phyloP scores from a whole-genome alignment of 140 eudicot genomes.

The Oenanthe javanica region DNA sequence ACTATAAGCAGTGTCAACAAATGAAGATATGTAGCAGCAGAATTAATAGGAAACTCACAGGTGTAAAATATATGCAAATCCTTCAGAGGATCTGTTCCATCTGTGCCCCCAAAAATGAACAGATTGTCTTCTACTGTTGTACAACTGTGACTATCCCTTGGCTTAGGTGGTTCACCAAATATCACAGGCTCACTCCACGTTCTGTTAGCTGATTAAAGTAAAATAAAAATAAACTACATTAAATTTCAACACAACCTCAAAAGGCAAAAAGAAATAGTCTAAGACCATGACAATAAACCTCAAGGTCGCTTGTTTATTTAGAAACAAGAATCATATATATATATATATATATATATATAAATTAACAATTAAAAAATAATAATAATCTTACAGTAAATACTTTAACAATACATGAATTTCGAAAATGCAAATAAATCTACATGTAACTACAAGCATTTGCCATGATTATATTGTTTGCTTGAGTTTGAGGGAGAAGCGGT shows the following conservation, averaged over 20 bases:
- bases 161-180: slow-evolving; percentile 64
- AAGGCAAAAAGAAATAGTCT: background rate
- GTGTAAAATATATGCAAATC: slow-evolving; percentile 85
- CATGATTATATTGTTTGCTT: too few relatives aligned
- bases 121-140: slow-evolving; percentile 74
- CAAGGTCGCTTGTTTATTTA: background rate
- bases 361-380: too few relatives aligned
- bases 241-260: background rate
- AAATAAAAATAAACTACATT: background rate
- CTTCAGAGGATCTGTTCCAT: slow-evolving; percentile 71
- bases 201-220: slow-evolving; percentile 35
- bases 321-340: background rate
- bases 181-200: slow-evolving; percentile 75
- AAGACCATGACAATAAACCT: background rate
- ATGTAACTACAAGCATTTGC: too few relatives aligned
- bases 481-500: too few relatives aligned
- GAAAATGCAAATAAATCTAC: too few relatives aligned
- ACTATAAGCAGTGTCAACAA: background rate
- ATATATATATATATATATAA: too few relatives aligned
- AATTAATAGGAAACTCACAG: slow-evolving; percentile 43
- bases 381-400: too few relatives aligned
- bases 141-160: slow-evolving; percentile 98
- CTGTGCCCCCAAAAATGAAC: slow-evolving; percentile 93
- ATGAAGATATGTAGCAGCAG: background rate
- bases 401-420: too few relatives aligned